These are phyloP conservation scores for Hortaea werneckii DNA, from an alignment of 2,329 filamentous ascomycete species.

Conservation along the genomic window DNA sequence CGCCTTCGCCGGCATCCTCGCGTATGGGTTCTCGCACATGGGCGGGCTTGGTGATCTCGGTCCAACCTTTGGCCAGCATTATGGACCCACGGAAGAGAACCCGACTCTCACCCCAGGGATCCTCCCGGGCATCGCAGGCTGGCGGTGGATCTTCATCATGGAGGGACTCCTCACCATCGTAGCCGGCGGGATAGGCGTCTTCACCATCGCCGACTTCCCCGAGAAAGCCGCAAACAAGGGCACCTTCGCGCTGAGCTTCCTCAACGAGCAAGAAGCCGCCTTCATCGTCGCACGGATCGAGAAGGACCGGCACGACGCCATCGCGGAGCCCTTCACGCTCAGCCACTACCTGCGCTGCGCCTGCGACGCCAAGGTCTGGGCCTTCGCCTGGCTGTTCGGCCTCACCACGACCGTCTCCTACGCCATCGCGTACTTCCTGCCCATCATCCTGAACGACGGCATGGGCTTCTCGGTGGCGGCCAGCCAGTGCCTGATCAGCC, in stretches of 20 bases:
- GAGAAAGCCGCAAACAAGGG: conserved; percentile 31
- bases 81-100: conserved; percentile 21
- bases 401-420: conserved; percentile 45
- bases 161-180: conserved; percentile 28
- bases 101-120: conserved; percentile 14
- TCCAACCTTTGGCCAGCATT: conserved; percentile 21
- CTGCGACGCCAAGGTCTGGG: conserved; percentile 45
- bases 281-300: conserved; percentile 44
- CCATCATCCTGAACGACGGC: conserved; percentile 27
- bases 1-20: conserved; percentile 38
- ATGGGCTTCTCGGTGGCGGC: conserved; percentile 24
- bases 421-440: conserved; percentile 28
- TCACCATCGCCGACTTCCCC: conserved; percentile 36
- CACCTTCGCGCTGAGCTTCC: conserved; percentile 29
- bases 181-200: conserved; percentile 31
- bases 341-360: conserved; percentile 25
- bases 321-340: conserved; percentile 38
- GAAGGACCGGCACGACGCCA: conserved; percentile 43
- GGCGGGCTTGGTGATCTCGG: conserved; percentile 37
- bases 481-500: conserved; percentile 24
- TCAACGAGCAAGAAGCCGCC: conserved; percentile 36
- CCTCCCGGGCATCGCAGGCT: conserved; percentile 31
- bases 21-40: conserved; percentile 27
- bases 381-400: conserved; percentile 44
- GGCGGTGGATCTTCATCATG: conserved; percentile 33